Percentiles rank a stretch among this genome's conserved stretches.
Conservation (phyloP, 164 flowering plant species). For the Brasenia schreberi region DNA sequence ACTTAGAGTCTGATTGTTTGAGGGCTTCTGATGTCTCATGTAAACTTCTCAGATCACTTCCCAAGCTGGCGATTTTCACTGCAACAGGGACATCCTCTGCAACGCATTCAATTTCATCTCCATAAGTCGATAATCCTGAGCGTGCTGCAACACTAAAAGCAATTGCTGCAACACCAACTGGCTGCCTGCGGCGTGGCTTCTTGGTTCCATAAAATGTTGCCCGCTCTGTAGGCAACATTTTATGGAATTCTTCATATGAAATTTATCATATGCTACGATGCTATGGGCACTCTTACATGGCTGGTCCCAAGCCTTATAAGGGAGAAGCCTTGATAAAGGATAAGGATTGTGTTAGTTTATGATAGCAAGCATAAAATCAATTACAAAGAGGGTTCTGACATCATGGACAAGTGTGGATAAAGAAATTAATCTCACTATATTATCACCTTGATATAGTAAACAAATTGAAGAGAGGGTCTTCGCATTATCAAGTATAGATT, state of each 20-base stretch:
- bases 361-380: no score
- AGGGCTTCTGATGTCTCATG: slow-evolving; percentile 48
- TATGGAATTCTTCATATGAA: slow-evolving; percentile 12
- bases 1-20: slow-evolving; percentile 24
- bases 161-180: slow-evolving; percentile 51
- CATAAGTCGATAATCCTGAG: slow-evolving; percentile 49
- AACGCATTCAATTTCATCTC: slow-evolving; percentile 90
- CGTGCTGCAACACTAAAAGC: slow-evolving; percentile 73
- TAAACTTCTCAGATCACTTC: slow-evolving; percentile 66
- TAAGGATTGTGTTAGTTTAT: no score
- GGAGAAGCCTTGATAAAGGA: no score
- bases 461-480: no score
- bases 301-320: slow-evolving; percentile 33
- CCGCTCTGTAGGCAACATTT: slow-evolving; percentile 47
- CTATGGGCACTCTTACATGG: slow-evolving; percentile 25
- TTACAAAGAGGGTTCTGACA: no score
- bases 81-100: slow-evolving; percentile 70
- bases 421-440: slow-evolving; percentile 35
- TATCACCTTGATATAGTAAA: slow-evolving; percentile 21
- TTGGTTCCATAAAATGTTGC: slow-evolving; percentile 84
- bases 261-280: slow-evolving; percentile 58
- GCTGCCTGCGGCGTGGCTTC: slow-evolving; percentile 47
- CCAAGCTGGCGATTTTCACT: slow-evolving; percentile 69
- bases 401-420: no score
- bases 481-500: no score